These are phyloP conservation scores for Circinella minor DNA, from an alignment of 371 early-diverging fungal species.

Conservation along the genomic window DNA sequence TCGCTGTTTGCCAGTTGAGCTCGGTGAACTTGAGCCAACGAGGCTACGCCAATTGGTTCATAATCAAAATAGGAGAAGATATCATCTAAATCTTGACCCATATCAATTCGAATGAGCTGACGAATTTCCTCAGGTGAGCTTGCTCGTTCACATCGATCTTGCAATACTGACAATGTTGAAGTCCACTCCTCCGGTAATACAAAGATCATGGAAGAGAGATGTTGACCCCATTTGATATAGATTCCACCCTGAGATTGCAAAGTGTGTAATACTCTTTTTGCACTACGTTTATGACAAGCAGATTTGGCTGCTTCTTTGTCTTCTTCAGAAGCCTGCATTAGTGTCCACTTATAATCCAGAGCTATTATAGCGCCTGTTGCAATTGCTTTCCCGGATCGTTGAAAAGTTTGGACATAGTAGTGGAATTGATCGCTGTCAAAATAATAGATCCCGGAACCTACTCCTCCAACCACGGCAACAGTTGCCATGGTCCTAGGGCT, in stretches of 20 bases:
- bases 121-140: conserved; percentile 64
- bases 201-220: conserved; percentile 85
- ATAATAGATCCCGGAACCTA: neutral
- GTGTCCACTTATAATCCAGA: conserved; percentile 13
- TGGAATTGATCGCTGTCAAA: neutral
- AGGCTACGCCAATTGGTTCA: conserved; percentile 79
- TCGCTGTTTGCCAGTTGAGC: conserved; percentile 61
- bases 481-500: neutral
- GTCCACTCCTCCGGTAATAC: conserved; percentile 91
- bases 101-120: conserved; percentile 65
- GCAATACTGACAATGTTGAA: conserved; percentile 78
- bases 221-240: conserved; percentile 94
- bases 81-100: conserved; percentile 57
- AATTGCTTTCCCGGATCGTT: conserved; percentile 9
- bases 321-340: conserved; percentile 1
- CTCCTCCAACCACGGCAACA: neutral
- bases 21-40: conserved; percentile 85
- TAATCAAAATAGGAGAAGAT: conserved; percentile 70
- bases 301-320: conserved; percentile 30
- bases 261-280: conserved; percentile 62
- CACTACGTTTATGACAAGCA: conserved; percentile 54
- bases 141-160: conserved; percentile 82
- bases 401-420: neutral
- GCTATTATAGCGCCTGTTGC: neutral
- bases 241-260: conserved; percentile 79